Conservation (phyloP, 2,329 filamentous ascomycete genomes). For the Periglandula ipomoeae region DNA sequence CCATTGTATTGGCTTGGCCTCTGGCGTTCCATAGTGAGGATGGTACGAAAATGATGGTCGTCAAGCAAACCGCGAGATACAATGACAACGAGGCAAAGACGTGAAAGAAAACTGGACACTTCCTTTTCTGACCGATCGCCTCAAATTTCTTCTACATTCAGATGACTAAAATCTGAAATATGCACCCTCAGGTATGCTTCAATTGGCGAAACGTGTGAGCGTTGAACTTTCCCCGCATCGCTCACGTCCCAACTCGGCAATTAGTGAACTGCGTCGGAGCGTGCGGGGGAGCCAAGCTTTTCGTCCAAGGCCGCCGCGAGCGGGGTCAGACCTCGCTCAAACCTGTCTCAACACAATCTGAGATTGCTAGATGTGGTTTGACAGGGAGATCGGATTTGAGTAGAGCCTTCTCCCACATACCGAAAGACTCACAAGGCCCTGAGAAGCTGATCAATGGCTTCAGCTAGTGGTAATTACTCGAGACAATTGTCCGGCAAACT, state of each 20-base stretch:
- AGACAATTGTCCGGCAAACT: not conserved
- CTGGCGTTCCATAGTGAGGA: not conserved
- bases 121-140: no score
- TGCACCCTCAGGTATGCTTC: no score
- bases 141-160: no score
- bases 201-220: no score
- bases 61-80: no score
- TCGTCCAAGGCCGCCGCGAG: not conserved
- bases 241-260: no score
- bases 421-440: not conserved
- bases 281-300: slow-evolving; percentile 1
- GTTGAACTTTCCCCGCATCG: not conserved
- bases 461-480: not conserved
- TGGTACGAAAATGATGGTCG: not conserved
- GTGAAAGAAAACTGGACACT: no score
- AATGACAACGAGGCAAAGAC: no score
- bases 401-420: not conserved
- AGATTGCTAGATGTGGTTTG: not conserved
- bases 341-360: not conserved
- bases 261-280: no score
- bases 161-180: no score
- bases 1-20: not conserved
- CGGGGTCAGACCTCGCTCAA: no score
- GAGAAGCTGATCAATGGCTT: not conserved
- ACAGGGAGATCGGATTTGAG: not conserved